Base-by-base conservation (phyloP, 2,329 filamentous ascomycete species). In the Phyllachora maydis region DNA sequence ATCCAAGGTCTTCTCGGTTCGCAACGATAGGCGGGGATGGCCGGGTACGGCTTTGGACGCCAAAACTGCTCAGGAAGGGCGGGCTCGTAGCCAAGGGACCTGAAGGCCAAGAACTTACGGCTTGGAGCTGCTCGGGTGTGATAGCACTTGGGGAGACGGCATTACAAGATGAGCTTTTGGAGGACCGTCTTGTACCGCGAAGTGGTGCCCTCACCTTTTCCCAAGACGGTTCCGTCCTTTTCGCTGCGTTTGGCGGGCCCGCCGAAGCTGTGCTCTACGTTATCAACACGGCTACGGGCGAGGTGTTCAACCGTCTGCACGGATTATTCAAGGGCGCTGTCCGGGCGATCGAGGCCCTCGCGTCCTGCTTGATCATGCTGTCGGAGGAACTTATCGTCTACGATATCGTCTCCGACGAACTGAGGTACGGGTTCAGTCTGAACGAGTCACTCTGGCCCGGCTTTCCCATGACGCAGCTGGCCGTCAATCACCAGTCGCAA, bases 21-120 rank as follows among this genome's bases (percentile, higher is more conserved):
- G 77, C 78, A 6, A 91, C 83, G 2, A 58, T 92, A 18, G 88
- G 85, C 17, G 66, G 72, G 26, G 85, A 98, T 41, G 71, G 70
- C 8, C 51, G 65, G 12, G 64, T 91, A 18, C 69, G 78, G 18
- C 54, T 88, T 22, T 98, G 88, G 88, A 64, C 63, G n/a, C 68
- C 77, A 8, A 75, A 66, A 43, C 57, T 63, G 5, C 64, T 75
- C 21, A 61, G 68, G 31, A 65, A 69, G 22, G 66, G 77, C 35
- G 78, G 77, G 4, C 50, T 77, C 18, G 54, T 65, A 6, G 55
- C 70, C 12, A 69, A 65, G 32, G 66, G 61, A 25, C 55, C 52
- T 10, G 52, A 56, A 14, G 61, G 61, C 8, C 53, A 59, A n/a
- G 55, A 62, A 12, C 45, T 79, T 9, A 60, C 73, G 27, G 75